Base-by-base conservation (phyloP, 225 moss, liverwort and hornwort species). In the Sphagnum tenellum region DNA sequence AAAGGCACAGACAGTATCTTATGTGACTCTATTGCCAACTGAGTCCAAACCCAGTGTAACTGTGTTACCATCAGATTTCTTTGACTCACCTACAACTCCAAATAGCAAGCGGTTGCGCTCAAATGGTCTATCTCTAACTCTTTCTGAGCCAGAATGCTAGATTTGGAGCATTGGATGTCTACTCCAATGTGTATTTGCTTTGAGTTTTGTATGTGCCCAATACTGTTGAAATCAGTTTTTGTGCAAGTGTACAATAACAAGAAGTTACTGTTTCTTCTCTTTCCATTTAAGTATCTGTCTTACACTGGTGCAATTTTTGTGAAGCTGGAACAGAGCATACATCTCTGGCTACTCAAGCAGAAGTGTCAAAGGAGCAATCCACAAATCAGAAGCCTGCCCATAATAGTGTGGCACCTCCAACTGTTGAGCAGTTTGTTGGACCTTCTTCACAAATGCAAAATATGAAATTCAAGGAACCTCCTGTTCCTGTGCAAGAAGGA, bases 41-140 rank as follows among this genome's bases (percentile, higher is more conserved):
- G 75, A 74, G 50, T 66, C 75, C 9, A 4, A 57, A 47, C 10
- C 69, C 50, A 72, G 58, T 48, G 79, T 67, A 63, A 67, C 49
- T 29, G 77, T 56, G 4, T 68, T 84, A 64, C 84, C 84, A 5
- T 66, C 68, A 53, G 80, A 84, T 57, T 84, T 84, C 63, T 84
- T 84, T 59, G 81, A 84, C 64, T 64, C 78, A 14, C 67, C 81
- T 12, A 57, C 60, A 68, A 68, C 67, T 73, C 71, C 81, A 49
- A 81, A 64, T 76, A 72, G 67, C 45, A 84, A 84, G 78, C 66
- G 81, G 66, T 68, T 74, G 66, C 78, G 81, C 13, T 64, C 64
- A 54, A 78, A 71, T 73, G 78, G 81, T 84, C 64, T 8, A 55
- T 61, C 48, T 13, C 48, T 52, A 3, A 12, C 57, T n/a, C 13